These are phyloP conservation scores for Neurospora sp. DNA, from an alignment of 495 filamentous ascomycete genomes.

Conservation along the genomic window DNA sequence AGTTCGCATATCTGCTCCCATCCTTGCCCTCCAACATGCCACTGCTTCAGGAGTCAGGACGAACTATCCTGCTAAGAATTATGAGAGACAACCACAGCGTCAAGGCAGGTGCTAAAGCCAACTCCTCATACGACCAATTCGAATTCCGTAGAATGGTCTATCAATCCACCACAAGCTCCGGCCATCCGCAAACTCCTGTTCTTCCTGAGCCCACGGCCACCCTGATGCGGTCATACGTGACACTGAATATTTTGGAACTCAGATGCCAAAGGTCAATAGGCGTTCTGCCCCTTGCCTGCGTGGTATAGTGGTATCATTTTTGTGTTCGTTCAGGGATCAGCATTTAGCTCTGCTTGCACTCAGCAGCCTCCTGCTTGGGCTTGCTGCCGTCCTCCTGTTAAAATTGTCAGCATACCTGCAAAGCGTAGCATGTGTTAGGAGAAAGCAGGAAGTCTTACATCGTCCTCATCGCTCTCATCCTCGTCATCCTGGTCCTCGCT, in stretches of 20 bases:
- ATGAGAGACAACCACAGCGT: constrained; percentile 16
- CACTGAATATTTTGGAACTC: constrained; percentile 5
- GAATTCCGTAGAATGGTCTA: constrained; percentile 14
- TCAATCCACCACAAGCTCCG: constrained; percentile 7
- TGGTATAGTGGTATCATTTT: neutral
- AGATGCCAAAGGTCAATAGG: constrained; percentile 1
- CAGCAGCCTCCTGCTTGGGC: constrained; percentile 96
- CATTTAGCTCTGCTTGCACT: constrained; percentile 97
- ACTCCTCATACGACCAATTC: constrained; percentile 11
- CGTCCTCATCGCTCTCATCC: constrained; percentile 80
- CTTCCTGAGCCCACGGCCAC: constrained; percentile 2
- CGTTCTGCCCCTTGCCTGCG: neutral
- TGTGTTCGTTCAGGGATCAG: neutral
- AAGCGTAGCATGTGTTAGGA: neutral
- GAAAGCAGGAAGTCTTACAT: constrained; percentile 48
- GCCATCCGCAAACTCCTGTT: constrained; percentile 2
- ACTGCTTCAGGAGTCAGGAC: neutral
- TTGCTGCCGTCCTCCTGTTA: constrained; percentile 82
- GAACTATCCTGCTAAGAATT: neutral
- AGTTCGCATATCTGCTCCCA: neutral
- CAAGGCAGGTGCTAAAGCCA: constrained; percentile 12
- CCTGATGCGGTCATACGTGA: constrained; percentile 7
- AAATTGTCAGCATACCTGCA: constrained; percentile 2
- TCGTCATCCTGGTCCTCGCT: constrained; percentile 79
- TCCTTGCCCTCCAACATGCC: neutral